Conservation (phyloP, 495 filamentous ascomycete species). For the Amphirosellinia nigrospora region DNA sequence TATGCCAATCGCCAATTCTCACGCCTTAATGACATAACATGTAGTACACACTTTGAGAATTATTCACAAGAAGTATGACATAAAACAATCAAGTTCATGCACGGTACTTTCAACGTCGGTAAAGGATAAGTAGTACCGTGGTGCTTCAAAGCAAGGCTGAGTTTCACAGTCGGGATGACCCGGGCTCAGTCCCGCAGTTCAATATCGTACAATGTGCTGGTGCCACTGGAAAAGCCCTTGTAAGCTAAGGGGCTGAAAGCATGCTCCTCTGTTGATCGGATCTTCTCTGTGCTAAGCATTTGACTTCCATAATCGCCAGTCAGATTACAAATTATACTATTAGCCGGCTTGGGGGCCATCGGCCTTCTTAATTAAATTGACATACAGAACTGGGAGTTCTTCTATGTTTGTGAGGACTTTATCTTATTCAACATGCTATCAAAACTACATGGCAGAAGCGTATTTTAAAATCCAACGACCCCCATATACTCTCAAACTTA, state of each 20-base stretch:
- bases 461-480: not conserved
- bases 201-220: not conserved
- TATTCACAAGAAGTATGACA: not conserved
- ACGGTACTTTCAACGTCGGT: not conserved
- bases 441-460: slow-evolving; percentile 3
- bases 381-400: not conserved
- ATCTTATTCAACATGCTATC: not conserved
- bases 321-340: not conserved
- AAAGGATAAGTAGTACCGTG: not conserved
- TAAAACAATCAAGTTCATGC: not conserved
- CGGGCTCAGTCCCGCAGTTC: not conserved
- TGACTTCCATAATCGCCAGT: not conserved
- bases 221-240: not conserved
- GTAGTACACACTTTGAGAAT: not conserved
- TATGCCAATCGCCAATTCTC: not conserved
- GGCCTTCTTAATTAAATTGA: not conserved
- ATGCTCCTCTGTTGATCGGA: not conserved
- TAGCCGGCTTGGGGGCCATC: not conserved
- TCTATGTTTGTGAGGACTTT: too few relatives aligned
- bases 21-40: not conserved
- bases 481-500: not conserved
- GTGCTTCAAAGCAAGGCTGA: not conserved
- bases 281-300: not conserved
- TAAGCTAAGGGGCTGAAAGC: not conserved
- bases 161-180: not conserved